Base-by-base conservation (phyloP, 495 filamentous ascomycete species). In the Chlorociboria aeruginascens region DNA sequence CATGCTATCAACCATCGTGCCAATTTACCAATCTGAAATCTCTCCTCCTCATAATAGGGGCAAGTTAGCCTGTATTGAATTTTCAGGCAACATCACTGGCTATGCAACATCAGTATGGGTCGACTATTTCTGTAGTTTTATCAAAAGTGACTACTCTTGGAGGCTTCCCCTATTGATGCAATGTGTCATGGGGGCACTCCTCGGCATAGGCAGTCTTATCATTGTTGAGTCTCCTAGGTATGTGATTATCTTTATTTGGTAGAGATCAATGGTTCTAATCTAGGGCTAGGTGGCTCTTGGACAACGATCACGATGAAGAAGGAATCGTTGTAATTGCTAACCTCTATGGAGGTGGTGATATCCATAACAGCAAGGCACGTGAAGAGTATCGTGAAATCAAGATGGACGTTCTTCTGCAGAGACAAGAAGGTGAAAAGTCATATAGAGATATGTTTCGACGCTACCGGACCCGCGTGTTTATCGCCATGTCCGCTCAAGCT, bases 301-400 rank as follows among this genome's bases (percentile, higher is more conserved):
- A 98, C 59, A 95, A 96, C 61, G 93, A 98, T 59, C 84, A 95
- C 61, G 92, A 98, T 59, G 92, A 98, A 61, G 93, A 98, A 62
- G 92, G 92, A 25, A 95, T 97, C 63, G 80, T 95, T 6, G 93
- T 98, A 11, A 95, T 98, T 62, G 93, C 93, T 17, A 96, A 96
- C 62, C 76, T 97, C 10, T 96, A 97, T 57, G 92, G 93, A 13
- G 87, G 84, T 55, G 92, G 92, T 33, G 92, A 98, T 63, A 85
- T 95, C 40, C 86, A 94, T 63, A 87, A 94, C 57, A 72, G 83
- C 32, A 86, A 88, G 56, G 92, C 93, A 6, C 76, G 87, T 20
- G 86, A 92, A 31, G 92, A 98, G 61, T 98, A 93, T 60, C 84
- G 92, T 49, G 92, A 98, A 54, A 98, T 98, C 66, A 98, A 98